Evolutionary conservation across 352 stramenopile species (phyloP), one percentile per base, ranked within the genome.

Genomic region (Phytophthora vignae): DNA sequence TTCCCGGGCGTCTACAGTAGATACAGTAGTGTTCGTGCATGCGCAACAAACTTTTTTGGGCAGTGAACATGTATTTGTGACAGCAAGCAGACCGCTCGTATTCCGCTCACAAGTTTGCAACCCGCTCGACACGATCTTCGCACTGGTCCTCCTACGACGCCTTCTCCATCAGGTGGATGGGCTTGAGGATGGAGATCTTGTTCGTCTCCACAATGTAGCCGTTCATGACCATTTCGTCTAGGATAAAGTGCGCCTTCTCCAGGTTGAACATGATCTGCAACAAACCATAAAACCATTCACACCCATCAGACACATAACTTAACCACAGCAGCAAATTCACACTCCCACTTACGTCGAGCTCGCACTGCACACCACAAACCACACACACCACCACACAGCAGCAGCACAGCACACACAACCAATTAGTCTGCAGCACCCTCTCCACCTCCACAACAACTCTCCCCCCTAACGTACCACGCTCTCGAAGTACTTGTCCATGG

Each of bases 151-250:
- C n/a, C 58, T 92, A 96, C 73, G 89, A 95, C 12, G 87, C 90
- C 73, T 99, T 98, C 77, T 99, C 97, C 94, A 99, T 99, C 65
- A 99, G 86, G 78, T 98, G 90, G 73, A 99, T 98, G 10, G 98
- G 97, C 81, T 99, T 98, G 60, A 99, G 87, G 67, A 99, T 97
- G 72, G 99, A 99, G 49, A 96, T 88, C 75, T 99, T 99, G 87
- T 99, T 99, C 22, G 98, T 99, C 77, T 99, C 98, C 55, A 99
- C 97, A 66, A 99, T 98, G 76, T 97, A 98, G 31, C 98, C 98
- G 89, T 99, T 99, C 90, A 99, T 98, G 58, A 99, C 94, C 97
- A 99, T 99, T 78, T 98, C 91, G 74, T 98, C 90, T 55, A 96
- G 67, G 56, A 97, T 95, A 67, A 96, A 97, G 71, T 97, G 91